Evolutionary conservation across 2,329 filamentous ascomycete species (phyloP), one percentile per base, ranked within the genome.

Genomic region (Falciphora oryzae): DNA sequence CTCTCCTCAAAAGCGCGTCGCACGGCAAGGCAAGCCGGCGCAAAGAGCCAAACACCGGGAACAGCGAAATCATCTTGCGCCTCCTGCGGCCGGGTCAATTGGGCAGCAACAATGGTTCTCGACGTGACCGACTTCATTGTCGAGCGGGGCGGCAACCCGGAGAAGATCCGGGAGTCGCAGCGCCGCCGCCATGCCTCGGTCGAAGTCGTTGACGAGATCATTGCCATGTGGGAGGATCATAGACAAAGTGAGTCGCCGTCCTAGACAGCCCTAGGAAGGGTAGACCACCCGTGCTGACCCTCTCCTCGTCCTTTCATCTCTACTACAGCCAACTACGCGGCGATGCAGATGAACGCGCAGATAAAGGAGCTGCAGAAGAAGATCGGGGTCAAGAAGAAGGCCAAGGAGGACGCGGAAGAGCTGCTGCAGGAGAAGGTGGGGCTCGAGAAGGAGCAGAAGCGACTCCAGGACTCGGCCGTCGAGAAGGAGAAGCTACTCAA

Each of bases 341-440:
- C 88, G 11, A 91, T 88, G 29, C 91, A 96, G 75, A 84, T 95
- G 70, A 89, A 89, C 70, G 87, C 87, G 71, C 87, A 90, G 79
- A 93, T 97, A 77, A 97, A 97, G 79, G 88, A 85, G 27, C 85
- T 92, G 35, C 91, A 96, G 76, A 97, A 96, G 79, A 87, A 93
- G 75, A 96, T 98, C 74, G 92, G 91, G 25, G 81, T 85, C 72
- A 96, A 94, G 83, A 97, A 96, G 81, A 97, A 96, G 88, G 89
- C 89, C 70, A 97, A 97, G 82, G 92, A 96, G 79, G 88, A 94
- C 75, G 92, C 68, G 66, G 69, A 56, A 29, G 63, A 61, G 44
- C 31, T 65, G n/a, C 25, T 59, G 13, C 35, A 50, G 32, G 62
- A 63, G 14, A 63, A 63, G 78, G 81, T 83, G 62, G 85, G 88